Conservation (phyloP, 1,284 basidiomycete species). For the Irpex lacteus region DNA sequence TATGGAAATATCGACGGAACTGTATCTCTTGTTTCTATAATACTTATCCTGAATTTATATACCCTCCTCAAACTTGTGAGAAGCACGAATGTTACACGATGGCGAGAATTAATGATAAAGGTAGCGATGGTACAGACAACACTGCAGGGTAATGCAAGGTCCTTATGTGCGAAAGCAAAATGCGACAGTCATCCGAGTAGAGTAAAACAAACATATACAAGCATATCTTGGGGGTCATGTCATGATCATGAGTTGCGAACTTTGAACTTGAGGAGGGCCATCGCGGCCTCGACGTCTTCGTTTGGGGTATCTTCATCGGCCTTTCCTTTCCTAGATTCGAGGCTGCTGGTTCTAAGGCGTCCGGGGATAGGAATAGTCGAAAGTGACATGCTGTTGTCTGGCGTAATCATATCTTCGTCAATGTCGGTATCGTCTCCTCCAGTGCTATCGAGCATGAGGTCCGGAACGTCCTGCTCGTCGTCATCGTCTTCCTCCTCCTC, state of each 20-base stretch:
- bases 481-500: slow-evolving; percentile 15
- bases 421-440: slow-evolving; percentile 21
- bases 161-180: slow-evolving; percentile 3
- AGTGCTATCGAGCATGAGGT: slow-evolving; percentile 9
- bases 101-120: not conserved
- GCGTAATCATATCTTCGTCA: slow-evolving; percentile 26
- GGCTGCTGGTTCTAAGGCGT: not conserved
- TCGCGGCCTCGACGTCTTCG: slow-evolving; percentile 44
- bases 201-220: not conserved
- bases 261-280: slow-evolving; percentile 41
- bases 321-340: not conserved
- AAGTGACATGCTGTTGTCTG: slow-evolving; percentile 23
- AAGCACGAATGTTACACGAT: not conserved
- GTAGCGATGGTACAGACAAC: not conserved
- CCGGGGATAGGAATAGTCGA: slow-evolving; percentile 11
- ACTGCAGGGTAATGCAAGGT: slow-evolving; percentile 1
- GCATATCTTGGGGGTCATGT: not conserved
- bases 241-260: slow-evolving; percentile 8
- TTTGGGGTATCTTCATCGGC: slow-evolving; percentile 14
- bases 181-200: not conserved
- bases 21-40: not conserved
- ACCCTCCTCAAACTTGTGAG: not conserved
- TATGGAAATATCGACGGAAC: not conserved
- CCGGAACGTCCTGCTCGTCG: slow-evolving; percentile 19
- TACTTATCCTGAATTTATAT: not conserved